Percentiles rank a stretch among this genome's conserved stretches.
Conservation (phyloP, 2,329 filamentous ascomycete genomes). For the Fusarium sp. region DNA sequence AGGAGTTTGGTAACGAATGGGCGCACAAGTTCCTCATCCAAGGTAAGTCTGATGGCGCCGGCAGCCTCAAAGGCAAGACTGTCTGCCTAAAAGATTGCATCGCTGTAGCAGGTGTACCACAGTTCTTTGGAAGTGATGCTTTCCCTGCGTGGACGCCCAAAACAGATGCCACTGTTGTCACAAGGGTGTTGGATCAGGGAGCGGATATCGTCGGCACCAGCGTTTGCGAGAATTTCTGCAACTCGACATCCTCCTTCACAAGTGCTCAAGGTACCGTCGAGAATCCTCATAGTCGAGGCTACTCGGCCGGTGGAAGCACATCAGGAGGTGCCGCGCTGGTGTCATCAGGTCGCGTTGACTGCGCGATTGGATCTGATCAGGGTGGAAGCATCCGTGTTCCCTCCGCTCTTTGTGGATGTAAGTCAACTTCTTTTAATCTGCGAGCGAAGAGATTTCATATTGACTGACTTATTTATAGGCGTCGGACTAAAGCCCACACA, state of each 20-base stretch:
- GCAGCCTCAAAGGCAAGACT: constrained; percentile 55
- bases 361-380: constrained; percentile 62
- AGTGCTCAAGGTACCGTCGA: constrained; percentile 60
- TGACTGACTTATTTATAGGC: background rate
- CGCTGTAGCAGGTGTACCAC: constrained; percentile 64
- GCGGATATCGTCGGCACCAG: constrained; percentile 63
- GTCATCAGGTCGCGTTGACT: constrained; percentile 55
- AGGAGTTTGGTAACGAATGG: constrained; percentile 63
- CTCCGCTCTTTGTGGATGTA: constrained; percentile 52
- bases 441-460: background rate
- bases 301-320: constrained; percentile 62
- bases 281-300: constrained; percentile 58
- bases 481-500: constrained; percentile 65
- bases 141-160: constrained; percentile 62
- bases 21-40: constrained; percentile 61
- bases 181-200: constrained; percentile 62
- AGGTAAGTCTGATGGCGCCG: constrained; percentile 40
- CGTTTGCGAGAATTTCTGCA: constrained; percentile 66
- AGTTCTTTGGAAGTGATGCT: constrained; percentile 64
- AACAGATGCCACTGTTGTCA: constrained; percentile 66
- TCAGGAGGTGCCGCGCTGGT: constrained; percentile 61
- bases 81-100: constrained; percentile 67
- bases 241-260: constrained; percentile 60
- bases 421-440: background rate
- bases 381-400: constrained; percentile 61